Evolutionary conservation across 192 early-diverging fungal species (phyloP).

Genomic region (Mortierella claussenii): DNA sequence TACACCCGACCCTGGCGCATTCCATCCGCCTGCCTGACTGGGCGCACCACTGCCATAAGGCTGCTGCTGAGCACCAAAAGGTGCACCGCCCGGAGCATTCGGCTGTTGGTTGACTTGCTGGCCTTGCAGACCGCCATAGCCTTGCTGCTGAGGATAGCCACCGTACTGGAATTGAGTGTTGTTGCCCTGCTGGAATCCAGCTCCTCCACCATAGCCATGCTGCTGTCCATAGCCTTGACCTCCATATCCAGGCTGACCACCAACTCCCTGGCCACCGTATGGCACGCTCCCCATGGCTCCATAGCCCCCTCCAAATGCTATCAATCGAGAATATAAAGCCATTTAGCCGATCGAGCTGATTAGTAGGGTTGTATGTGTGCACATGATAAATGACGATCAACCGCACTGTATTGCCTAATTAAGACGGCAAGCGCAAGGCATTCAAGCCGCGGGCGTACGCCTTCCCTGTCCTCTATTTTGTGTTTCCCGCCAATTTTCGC

Average conservation of each 20-base stretch:
- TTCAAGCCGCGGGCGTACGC: background rate
- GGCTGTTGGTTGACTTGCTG: slow-evolving; percentile 5
- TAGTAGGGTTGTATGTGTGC: background rate
- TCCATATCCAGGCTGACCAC: slow-evolving; percentile 15
- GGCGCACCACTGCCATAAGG: slow-evolving; percentile 12
- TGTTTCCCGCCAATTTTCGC: slow-evolving; percentile 40
- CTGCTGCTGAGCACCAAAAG: slow-evolving; percentile 21
- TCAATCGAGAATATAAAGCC: background rate
- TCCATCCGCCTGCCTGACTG: slow-evolving; percentile 10
- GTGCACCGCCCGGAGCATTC: background rate
- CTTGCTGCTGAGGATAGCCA: slow-evolving; percentile 19
- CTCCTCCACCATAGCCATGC: slow-evolving; percentile 11
- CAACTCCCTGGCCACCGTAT: slow-evolving; percentile 20
- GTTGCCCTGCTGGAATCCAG: slow-evolving; percentile 11
- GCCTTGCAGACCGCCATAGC: background rate
- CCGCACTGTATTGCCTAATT: background rate
- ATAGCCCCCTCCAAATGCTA: slow-evolving; percentile 41
- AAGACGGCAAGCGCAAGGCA: background rate
- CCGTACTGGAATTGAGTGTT: slow-evolving; percentile 26
- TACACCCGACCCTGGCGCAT: slow-evolving; percentile 1
- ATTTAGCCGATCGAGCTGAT: background rate
- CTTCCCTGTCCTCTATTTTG: background rate
- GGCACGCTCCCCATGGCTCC: slow-evolving; percentile 19
- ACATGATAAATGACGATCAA: background rate
- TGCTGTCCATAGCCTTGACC: slow-evolving; percentile 28